These are phyloP conservation scores for Hibiscus trionum DNA, from an alignment of 345 rosid species.

Conservation along the genomic window DNA sequence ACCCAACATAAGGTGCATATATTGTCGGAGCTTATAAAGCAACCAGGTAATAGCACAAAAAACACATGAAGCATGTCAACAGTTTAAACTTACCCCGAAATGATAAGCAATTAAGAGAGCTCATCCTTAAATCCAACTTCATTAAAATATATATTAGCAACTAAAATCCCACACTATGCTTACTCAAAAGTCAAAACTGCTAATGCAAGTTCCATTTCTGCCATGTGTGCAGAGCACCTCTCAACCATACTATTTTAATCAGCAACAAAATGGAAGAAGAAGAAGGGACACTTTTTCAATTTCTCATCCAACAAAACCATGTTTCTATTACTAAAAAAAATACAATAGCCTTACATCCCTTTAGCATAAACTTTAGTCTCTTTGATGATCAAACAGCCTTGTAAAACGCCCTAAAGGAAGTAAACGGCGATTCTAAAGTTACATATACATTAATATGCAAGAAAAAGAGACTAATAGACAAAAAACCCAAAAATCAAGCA, in stretches of 20 bases:
- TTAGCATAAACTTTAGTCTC: neutral
- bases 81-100: neutral
- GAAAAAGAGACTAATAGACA: no score
- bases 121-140: neutral
- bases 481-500: neutral
- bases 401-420: neutral
- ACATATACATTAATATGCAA: neutral
- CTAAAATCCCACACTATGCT: no score
- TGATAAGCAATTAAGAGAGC: neutral
- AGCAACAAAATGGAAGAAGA: neutral
- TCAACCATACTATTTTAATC: neutral
- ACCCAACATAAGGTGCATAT: neutral
- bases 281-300: neutral
- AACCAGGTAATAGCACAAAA: neutral
- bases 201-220: no score
- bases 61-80: neutral
- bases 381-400: neutral
- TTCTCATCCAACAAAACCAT: neutral
- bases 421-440: neutral
- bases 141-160: no score
- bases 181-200: no score
- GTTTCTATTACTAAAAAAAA: neutral
- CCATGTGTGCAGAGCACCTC: no score
- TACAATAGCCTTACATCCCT: neutral
- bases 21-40: neutral